Evolutionary conservation across 2,329 filamentous ascomycete genomes (phyloP).

Genomic region (Venturia oleaginea): DNA sequence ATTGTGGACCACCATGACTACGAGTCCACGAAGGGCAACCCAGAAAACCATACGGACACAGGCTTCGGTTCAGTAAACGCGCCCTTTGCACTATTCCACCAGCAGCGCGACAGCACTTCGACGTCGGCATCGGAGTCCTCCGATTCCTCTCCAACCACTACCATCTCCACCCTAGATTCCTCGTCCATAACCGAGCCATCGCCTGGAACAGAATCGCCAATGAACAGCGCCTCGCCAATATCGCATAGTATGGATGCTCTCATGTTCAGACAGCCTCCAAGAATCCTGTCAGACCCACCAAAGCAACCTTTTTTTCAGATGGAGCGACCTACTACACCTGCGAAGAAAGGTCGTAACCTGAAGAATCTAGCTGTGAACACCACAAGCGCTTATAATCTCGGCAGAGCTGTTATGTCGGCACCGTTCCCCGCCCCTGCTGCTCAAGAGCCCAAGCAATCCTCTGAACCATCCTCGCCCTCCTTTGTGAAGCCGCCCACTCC

Average conservation of each 20-base stretch:
- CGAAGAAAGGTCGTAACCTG: constrained; percentile 68
- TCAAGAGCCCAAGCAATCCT: constrained; percentile 36
- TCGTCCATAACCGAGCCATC: constrained; percentile 84
- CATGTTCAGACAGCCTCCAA: constrained; percentile 27
- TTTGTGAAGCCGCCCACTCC: constrained; percentile 76
- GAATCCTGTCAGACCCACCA: constrained; percentile 33
- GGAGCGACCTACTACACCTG: constrained; percentile 41
- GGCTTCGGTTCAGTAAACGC: constrained; percentile 25
- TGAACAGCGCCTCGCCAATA: constrained; percentile 61
- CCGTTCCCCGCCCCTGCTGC: constrained; percentile 43
- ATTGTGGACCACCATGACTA: constrained; percentile 2
- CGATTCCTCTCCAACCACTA: constrained; percentile 91
- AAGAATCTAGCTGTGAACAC: constrained; percentile 76
- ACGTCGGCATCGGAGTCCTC: constrained; percentile 74
- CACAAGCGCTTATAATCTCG: constrained; percentile 36
- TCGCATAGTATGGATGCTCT: constrained; percentile 53
- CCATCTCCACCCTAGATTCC: constrained; percentile 84
- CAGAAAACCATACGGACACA: constrained; percentile 23
- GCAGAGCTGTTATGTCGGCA: constrained; percentile 39
- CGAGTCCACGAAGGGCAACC: constrained; percentile 22
- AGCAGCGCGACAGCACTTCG: constrained; percentile 68
- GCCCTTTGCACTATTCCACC: constrained; percentile 44
- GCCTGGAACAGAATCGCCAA: constrained; percentile 80
- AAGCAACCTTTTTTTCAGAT: constrained; percentile 44
- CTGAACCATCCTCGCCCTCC: constrained; percentile 62